phyloP scores from a whole-genome alignment of 2,329 filamentous ascomycete species.

The Elsinoe perseae region DNA sequence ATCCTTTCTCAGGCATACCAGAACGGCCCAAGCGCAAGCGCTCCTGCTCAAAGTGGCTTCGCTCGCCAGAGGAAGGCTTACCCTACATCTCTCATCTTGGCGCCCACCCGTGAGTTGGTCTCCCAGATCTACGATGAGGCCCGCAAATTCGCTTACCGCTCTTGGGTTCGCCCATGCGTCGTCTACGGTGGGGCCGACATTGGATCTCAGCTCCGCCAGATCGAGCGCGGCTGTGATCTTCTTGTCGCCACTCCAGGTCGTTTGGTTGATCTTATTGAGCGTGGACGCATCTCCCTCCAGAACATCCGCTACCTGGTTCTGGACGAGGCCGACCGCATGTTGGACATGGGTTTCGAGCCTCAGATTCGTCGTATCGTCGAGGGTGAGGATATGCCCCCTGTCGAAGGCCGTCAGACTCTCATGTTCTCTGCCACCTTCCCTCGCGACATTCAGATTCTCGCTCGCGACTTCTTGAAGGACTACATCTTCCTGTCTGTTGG shows the following conservation, averaged over 20 bases:
- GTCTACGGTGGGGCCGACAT: slow-evolving; percentile 99
- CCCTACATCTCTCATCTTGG: slow-evolving; percentile 90
- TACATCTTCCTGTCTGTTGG: slow-evolving; percentile 98
- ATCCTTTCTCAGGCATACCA: slow-evolving; percentile 97
- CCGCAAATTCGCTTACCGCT: slow-evolving; percentile 97
- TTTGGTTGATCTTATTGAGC: slow-evolving; percentile 96
- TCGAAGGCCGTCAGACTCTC: slow-evolving; percentile 83
- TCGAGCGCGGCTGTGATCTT: slow-evolving; percentile 94
- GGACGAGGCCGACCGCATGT: slow-evolving; percentile 98
- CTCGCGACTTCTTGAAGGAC: slow-evolving; percentile 96
- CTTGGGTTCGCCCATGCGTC: slow-evolving; percentile 96
- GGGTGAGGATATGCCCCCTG: slow-evolving; percentile 91
- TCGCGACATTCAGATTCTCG: slow-evolving; percentile 97
- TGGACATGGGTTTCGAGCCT: slow-evolving; percentile 99
- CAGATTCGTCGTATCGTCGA: slow-evolving; percentile 98
- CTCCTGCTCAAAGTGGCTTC: slow-evolving; percentile 58
- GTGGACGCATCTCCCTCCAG: slow-evolving; percentile 90
- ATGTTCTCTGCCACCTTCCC: slow-evolving; percentile 99
- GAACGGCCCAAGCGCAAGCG: slow-evolving; percentile 68
- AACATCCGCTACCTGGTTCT: slow-evolving; percentile 99
- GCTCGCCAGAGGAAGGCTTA: slow-evolving; percentile 96
- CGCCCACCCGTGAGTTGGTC: slow-evolving; percentile 94
- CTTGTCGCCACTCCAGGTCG: slow-evolving; percentile 94
- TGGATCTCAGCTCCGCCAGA: slow-evolving; percentile 93
- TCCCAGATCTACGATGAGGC: slow-evolving; percentile 98